phyloP scores from a whole-genome alignment of 2,329 filamentous ascomycete genomes.

The Alternaria conjuncta region DNA sequence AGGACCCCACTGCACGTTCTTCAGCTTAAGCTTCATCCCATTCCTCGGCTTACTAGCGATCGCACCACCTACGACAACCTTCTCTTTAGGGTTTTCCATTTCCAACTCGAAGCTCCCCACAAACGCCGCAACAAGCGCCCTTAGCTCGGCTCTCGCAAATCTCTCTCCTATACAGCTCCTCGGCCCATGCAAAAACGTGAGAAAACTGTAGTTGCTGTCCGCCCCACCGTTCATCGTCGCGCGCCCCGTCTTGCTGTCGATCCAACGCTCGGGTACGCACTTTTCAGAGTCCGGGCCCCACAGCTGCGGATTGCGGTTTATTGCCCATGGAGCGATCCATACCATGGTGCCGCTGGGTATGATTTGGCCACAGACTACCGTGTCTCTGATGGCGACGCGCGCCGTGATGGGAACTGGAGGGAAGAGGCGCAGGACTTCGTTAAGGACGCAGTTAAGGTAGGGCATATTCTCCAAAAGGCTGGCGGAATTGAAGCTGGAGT shows the following conservation, averaged over 20 bases:
- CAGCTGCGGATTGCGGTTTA: conserved; percentile 50
- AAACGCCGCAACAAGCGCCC: conserved; percentile 45
- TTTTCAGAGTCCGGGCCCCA: conserved; percentile 53
- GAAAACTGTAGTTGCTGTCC: conserved; percentile 48
- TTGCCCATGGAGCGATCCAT: conserved; percentile 51
- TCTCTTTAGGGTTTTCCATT: conserved; percentile 40
- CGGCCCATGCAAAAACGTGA: conserved; percentile 55
- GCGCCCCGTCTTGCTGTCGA: conserved; percentile 45
- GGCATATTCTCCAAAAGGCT: conserved; percentile 52
- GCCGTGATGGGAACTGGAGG: conserved; percentile 47
- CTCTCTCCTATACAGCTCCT: conserved; percentile 49
- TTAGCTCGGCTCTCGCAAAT: conserved; percentile 48
- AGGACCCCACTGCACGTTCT: conserved; percentile 26
- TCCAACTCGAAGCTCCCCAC: conserved; percentile 43
- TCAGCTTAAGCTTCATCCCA: conserved; percentile 47
- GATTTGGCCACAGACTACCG: conserved; percentile 39
- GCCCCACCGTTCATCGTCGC: conserved; percentile 51
- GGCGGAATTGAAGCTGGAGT: conserved; percentile 37
- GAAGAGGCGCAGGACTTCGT: conserved; percentile 50
- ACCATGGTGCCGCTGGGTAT: conserved; percentile 50
- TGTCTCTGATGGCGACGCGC: conserved; percentile 42
- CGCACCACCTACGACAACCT: conserved; percentile 40
- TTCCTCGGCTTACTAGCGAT: conserved; percentile 49
- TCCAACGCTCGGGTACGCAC: conserved; percentile 56
- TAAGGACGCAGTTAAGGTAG: conserved; percentile 55